Evolutionary conservation across 192 early-diverging fungal genomes (phyloP), one percentile per base, ranked within the genome.

Genomic region (Gonapodya sp.): DNA sequence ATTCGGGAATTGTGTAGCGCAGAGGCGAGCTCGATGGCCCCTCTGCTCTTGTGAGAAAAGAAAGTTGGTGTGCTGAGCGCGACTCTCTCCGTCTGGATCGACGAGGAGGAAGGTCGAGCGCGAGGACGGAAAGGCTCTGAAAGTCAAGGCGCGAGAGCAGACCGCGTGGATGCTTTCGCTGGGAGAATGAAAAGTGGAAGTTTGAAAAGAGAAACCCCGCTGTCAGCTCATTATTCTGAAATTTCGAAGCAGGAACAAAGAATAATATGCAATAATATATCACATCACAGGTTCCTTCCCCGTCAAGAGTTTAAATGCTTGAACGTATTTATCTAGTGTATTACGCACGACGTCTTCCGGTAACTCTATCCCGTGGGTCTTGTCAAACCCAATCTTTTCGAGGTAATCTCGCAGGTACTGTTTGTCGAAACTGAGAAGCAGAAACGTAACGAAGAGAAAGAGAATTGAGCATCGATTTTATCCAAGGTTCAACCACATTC

Each of bases 381-480:
- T 97, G 84, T 99, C 96, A 88, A 98, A 98, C 73, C 87, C 87
- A 82, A 91, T 92, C 79, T 93, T 92, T 36, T 89, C 91, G 73
- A 99, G 91, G 83, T 97, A 99, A 86, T 98, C 94, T 81, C 98
- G 93, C 81, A 99, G 84, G 83, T 94, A 97, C 84, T 98, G 97
- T 91, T 98, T 99, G 85, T 99, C 98, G 86, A 96, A 97, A 84
- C 95, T 90, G n/a, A n/a, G n/a, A n/a, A n/a, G n/a, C n/a, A n/a
- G n/a, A n/a, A n/a, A n/a, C n/a, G n/a, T 34, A 16, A 34, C 16
- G 35, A 33, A 36, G 31, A 36, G 32, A n/a, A 36, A 16, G 75
- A 77, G 8, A 77, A 2, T 34, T 2, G 8, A 34, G 75, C 2
- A 31, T 34, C 18, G 8, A 33, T 34, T 33, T 16, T 64, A 64